Evolutionary conservation across 2,329 filamentous ascomycete genomes (phyloP).

Genomic region (Talaromyces amestolkiae): DNA sequence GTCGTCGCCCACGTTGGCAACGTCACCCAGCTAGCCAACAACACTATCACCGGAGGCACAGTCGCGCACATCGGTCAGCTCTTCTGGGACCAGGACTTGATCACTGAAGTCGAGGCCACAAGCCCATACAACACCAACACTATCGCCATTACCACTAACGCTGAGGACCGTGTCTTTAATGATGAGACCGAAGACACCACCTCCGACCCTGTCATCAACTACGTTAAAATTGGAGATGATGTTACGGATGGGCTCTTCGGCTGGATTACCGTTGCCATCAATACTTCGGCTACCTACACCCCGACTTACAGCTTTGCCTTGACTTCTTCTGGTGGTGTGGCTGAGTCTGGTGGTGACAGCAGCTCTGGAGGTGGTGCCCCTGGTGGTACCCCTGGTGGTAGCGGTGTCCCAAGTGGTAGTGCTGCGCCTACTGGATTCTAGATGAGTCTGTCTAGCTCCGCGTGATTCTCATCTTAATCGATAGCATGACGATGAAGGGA

Average conservation of each 20-base stretch:
- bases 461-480: background rate
- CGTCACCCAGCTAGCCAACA: slow-evolving; percentile 29
- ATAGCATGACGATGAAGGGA: background rate
- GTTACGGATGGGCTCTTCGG: background rate
- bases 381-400: background rate
- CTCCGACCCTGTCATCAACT: background rate
- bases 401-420: background rate
- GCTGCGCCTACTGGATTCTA: background rate
- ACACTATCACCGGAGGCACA: slow-evolving; percentile 45
- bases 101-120: slow-evolving; percentile 48
- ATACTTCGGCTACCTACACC: background rate
- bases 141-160: background rate
- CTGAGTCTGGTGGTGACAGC: background rate
- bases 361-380: background rate
- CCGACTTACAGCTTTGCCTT: background rate
- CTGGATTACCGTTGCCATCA: background rate
- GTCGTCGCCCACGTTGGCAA: slow-evolving; percentile 31
- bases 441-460: background rate
- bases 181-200: background rate
- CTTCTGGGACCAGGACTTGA: slow-evolving; percentile 59
- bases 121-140: slow-evolving; percentile 29
- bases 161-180: background rate
- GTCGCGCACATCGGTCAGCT: slow-evolving; percentile 61
- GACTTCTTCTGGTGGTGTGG: background rate
- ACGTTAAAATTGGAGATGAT: background rate